phyloP scores from a whole-genome alignment of 164 flowering plant genomes.

The Cinnamomum micranthum region DNA sequence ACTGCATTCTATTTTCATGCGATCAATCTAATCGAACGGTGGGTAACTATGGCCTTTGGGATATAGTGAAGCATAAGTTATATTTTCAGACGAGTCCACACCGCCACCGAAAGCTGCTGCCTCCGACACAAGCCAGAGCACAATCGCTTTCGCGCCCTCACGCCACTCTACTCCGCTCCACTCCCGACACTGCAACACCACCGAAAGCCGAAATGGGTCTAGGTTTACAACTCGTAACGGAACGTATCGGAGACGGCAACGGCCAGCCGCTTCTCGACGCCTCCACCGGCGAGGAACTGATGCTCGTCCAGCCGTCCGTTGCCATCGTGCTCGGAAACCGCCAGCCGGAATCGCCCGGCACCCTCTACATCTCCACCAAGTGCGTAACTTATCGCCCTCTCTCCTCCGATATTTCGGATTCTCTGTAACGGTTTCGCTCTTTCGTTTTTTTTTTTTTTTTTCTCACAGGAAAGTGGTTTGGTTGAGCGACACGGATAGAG shows the following conservation, averaged over 20 bases:
- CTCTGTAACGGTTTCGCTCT: neutral
- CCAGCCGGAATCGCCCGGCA: slow-evolving; percentile 71
- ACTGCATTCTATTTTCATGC: too few relatives aligned
- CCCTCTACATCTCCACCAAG: slow-evolving; percentile 82
- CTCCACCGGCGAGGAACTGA: slow-evolving; percentile 64
- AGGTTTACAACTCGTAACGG: slow-evolving; percentile 55
- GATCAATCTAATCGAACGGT: too few relatives aligned
- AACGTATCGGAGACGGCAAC: slow-evolving; percentile 49
- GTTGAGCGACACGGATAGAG: slow-evolving; percentile 69
- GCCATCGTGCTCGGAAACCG: slow-evolving; percentile 61
- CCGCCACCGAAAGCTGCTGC: too few relatives aligned
- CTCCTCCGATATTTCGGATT: slow-evolving; percentile 3
- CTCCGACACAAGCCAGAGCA: too few relatives aligned
- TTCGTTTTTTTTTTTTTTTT: neutral
- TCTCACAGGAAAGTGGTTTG: slow-evolving; percentile 66
- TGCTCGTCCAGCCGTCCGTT: slow-evolving; percentile 64
- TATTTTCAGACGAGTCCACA: too few relatives aligned
- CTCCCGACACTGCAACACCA: too few relatives aligned
- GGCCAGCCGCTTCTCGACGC: slow-evolving; percentile 60
- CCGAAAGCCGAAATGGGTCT: slow-evolving; percentile 36
- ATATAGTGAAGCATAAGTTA: too few relatives aligned
- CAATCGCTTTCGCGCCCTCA: too few relatives aligned
- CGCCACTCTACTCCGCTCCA: too few relatives aligned
- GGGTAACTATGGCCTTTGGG: too few relatives aligned
- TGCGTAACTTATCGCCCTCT: slow-evolving; percentile 15